Base-by-base conservation (phyloP, 169 alveolate genomes). In the Plasmodium chabaudi region DNA sequence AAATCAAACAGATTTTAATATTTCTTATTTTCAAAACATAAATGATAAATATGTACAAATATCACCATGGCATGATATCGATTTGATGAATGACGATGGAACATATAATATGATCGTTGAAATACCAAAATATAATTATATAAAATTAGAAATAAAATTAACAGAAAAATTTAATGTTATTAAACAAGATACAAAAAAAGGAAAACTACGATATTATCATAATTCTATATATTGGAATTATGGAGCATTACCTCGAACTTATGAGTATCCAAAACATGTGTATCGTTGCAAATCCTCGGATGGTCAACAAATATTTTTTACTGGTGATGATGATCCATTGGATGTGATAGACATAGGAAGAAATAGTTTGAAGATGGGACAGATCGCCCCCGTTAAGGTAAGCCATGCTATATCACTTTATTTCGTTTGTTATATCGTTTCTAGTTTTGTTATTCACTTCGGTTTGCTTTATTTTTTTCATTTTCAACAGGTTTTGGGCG, bases 61-160 rank as follows among this genome's bases (percentile, higher is more conserved):
- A 63, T 75, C 88, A 25, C 88, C 88, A 49, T 75, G 88, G 88
- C 88, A 75, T 75, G 49, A 75, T 56, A 61, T 75, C 5, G 67
- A 64, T 21, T 65, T 75, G 21, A 49, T 63, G 75, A 75, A 75
- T 75, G 77, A 63, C 23, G 88, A 75, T 49, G 88, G 88, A 5
- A 75, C 88, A 19, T 75, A 75, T 25, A 75, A 75, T 44, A 75
- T 75, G 88, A 39, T 75, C 1, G 88, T 75, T 12, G 88, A 75
- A 63, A 75, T 75, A 27, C 19, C 88, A 42, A 75, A 75, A 67
- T 75, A 75, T 53, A 75, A 75, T 75, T 75, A 75, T 15, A 75
- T 75, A 47, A 75, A 75, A 42, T 64, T 75, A 69, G 88, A 75
- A 21, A 75, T 75, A 15, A 53, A 75, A 44, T 75, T 75, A 55